These are phyloP conservation scores for Nakaseomyces kungkrabaensis DNA, from an alignment of 1,139 yeast species.

Conservation along the genomic window DNA sequence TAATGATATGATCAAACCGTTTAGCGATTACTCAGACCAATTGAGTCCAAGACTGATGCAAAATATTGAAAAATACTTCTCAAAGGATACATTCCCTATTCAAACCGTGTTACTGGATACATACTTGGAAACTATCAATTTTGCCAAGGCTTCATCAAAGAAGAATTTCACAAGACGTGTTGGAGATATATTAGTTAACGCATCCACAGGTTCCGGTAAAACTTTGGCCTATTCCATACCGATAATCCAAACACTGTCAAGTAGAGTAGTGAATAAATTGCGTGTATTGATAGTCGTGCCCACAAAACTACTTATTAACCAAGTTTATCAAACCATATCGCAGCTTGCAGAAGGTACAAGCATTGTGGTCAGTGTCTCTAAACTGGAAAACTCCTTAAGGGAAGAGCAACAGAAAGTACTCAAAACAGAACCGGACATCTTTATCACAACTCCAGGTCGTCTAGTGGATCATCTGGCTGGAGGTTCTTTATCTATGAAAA, in stretches of 20 bases:
- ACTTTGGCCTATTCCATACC: constrained; percentile 87
- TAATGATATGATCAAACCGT: constrained; percentile 20
- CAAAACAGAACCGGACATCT: constrained; percentile 58
- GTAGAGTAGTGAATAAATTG: constrained; percentile 59
- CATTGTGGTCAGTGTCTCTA: constrained; percentile 48
- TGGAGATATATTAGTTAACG: constrained; percentile 81
- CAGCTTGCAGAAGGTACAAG: constrained; percentile 58
- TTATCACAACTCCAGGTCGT: constrained; percentile 88
- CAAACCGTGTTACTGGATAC: constrained; percentile 25
- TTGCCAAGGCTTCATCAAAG: constrained; percentile 17
- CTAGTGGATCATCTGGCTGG: constrained; percentile 71
- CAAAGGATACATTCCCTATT: constrained; percentile 26
- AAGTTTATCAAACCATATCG: constrained; percentile 60
- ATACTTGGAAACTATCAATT: constrained; percentile 20
- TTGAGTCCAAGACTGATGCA: constrained; percentile 17
- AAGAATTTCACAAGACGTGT: constrained; percentile 32
- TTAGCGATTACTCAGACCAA: constrained; percentile 14
- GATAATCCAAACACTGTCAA: constrained; percentile 54
- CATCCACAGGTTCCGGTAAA: constrained; percentile 95
- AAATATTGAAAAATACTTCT: constrained; percentile 22
- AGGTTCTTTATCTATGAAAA: constrained; percentile 34
- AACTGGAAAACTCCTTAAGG: constrained; percentile 49
- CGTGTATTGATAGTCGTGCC: constrained; percentile 81
- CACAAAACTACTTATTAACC: constrained; percentile 77
- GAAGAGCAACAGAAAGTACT: constrained; percentile 52